Evolutionary conservation across 2,329 filamentous ascomycete genomes (phyloP).

Genomic region (Graphium sp.): DNA sequence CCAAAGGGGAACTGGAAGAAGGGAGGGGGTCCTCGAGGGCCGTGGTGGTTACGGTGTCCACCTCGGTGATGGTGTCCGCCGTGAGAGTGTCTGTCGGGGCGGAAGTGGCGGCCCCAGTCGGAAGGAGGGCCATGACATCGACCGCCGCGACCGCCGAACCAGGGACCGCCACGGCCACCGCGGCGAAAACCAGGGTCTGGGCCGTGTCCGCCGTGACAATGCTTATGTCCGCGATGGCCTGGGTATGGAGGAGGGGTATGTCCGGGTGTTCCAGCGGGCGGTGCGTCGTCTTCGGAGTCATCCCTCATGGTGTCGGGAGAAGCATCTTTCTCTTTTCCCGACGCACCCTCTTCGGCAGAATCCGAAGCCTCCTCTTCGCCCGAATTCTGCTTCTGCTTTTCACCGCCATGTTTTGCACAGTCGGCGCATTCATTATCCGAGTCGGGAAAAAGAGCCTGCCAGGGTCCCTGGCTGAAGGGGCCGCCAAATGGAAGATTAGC

Average conservation of each 20-base stretch:
- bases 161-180: constrained; percentile 8
- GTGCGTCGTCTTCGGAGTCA: constrained; percentile 5
- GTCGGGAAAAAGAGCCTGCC: too few relatives aligned
- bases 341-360: too few relatives aligned
- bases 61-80: constrained; percentile 7
- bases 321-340: too few relatives aligned
- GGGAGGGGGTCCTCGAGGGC: constrained; percentile 7
- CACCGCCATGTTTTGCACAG: too few relatives aligned
- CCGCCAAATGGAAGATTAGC: too few relatives aligned
- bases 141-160: constrained; percentile 7
- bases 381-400: too few relatives aligned
- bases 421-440: too few relatives aligned
- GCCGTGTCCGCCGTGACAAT: constrained; percentile 8
- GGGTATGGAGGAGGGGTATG: constrained; percentile 9
- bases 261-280: too few relatives aligned
- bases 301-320: constrained; percentile 7
- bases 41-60: constrained; percentile 11
- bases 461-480: too few relatives aligned
- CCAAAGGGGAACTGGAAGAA: constrained; percentile 23
- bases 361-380: too few relatives aligned
- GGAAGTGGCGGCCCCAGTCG: constrained; percentile 10
- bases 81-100: constrained; percentile 8
- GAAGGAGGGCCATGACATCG: constrained; percentile 7
- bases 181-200: constrained; percentile 7
- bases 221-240: constrained; percentile 11